Base-by-base conservation (phyloP, 768 basidiomycete species). In the Coprinopsis strossmayeri region DNA sequence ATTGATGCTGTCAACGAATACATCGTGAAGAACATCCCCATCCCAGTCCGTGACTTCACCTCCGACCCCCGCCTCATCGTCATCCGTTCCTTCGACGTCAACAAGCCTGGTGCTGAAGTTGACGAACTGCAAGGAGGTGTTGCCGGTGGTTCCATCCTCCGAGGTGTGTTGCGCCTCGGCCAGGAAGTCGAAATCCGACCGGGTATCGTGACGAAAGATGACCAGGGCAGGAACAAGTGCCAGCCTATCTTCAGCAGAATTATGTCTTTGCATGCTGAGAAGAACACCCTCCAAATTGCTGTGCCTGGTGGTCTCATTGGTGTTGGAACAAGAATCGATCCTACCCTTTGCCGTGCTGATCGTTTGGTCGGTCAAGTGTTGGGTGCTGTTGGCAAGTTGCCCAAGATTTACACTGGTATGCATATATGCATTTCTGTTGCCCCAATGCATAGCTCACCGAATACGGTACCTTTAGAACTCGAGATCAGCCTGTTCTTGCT, bases 1-100 rank as follows among this genome's bases (percentile, higher is more conserved):
- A 97, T 98, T 62, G 95, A 97, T 64, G 96, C 95, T 15, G 93
- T 99, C 42, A 96, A 95, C 70, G 94, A 97, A 60, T 97, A 96
- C 72, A 95, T 98, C 65, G 92, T 92, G 55, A 94, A 91, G 65
- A 82, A 88, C 45, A 97, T 99, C 59, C 92, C 96, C 15, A 88
- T 98, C 42, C 96, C 95, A 39, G 70, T 84, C 28, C 90, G 95
- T 50, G 89, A 98, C 73, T 99, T 98, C 68, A 77, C 82, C 27
- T 85, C 91, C 24, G 83, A 89, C 53, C 92, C 96, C 0, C 83
- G 86, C 27, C 84, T 99, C 56, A 98, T 98, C 63, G 94, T 98
- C 64, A 99, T 99, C 67, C 91, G 95, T 56, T 96, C 93, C 17
- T 99, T 98, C 69, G 96, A 99, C 65, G 95, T 99, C 65, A 99